A percentile compares a stretch with the other conserved stretches of the same genome.
phyloP scores from a whole-genome alignment of 805 yeast species.

The Tetrapisispora fleetii region DNA sequence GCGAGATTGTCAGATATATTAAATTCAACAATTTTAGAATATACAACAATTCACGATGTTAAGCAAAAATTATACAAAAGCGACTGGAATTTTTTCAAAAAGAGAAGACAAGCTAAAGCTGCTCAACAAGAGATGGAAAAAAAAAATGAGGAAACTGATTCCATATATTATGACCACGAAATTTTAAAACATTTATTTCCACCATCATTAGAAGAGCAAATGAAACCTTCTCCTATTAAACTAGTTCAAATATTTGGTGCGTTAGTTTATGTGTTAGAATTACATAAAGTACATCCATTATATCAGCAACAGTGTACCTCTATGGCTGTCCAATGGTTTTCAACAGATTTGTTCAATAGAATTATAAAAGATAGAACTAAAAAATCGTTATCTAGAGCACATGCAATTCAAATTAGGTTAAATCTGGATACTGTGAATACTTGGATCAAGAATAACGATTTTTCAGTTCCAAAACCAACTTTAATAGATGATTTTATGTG shows the following conservation, averaged over 20 bases:
- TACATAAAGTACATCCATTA: slow-evolving; percentile 71
- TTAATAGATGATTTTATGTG: slow-evolving; percentile 31
- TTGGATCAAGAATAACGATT: slow-evolving; percentile 60
- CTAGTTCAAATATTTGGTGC: slow-evolving; percentile 85
- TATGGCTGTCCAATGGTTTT: slow-evolving; percentile 69
- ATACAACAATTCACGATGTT: slow-evolving; percentile 74
- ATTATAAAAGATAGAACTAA: slow-evolving; percentile 50
- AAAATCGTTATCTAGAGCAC: slow-evolving; percentile 64
- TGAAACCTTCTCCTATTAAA: slow-evolving; percentile 82
- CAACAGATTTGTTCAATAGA: slow-evolving; percentile 62
- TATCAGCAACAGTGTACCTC: slow-evolving; percentile 71
- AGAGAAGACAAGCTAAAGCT: slow-evolving; percentile 27
- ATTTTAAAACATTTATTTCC: slow-evolving; percentile 72
- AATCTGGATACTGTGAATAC: slow-evolving; percentile 83
- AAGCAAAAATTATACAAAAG: slow-evolving; percentile 67
- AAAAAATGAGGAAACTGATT: slow-evolving; percentile 5
- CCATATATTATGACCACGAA: slow-evolving; percentile 48
- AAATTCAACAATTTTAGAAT: slow-evolving; percentile 63
- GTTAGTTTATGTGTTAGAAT: slow-evolving; percentile 68
- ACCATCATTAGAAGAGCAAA: slow-evolving; percentile 68
- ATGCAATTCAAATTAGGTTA: slow-evolving; percentile 82
- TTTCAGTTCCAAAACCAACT: slow-evolving; percentile 24
- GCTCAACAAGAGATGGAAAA: slow-evolving; percentile 10
- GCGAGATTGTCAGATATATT: slow-evolving; percentile 46
- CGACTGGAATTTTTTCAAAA: slow-evolving; percentile 52